Base-by-base conservation (phyloP, 1,284 basidiomycete genomes). In the Rhodotorula sp. region DNA sequence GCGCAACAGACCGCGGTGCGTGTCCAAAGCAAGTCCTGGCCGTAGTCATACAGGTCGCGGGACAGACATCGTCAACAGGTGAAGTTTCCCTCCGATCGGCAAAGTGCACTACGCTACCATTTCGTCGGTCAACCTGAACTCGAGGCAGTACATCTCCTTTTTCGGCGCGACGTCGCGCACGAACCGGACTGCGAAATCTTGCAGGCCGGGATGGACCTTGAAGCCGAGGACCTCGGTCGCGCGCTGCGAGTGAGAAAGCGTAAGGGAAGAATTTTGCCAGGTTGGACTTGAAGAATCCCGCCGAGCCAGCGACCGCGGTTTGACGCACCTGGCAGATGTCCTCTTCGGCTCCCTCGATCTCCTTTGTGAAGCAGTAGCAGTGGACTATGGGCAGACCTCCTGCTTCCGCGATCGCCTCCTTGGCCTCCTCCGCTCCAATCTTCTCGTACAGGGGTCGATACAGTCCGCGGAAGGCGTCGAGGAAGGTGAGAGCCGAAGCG, bases 81-180 rank as follows among this genome's bases (percentile, higher is more conserved):
- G 14, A 42, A 12, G 3, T 12, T 8, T 42, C 37, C 37, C 37
- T 42, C 37, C 2, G 14, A 42, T 42, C 14, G 37, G 37, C 37
- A 42, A 42, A 42, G 37, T 42, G 37, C 37, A 42, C 37, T 42
- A 42, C 37, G 37, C 37, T 42, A 54, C 53, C n/a, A 54, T 54
- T 26, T 54, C 53, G 26, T 54, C 53, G 12, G 53, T 54, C 53
- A 54, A 54, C 26, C 53, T n/a, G 53, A 99, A 99, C 78, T 89
- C 90, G 65, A 99, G 86, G 82, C 96, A 96, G 81, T 96, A 99
- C 96, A 99, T 99, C 78, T 95, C 91, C 83, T 99, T 99, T 82
- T 89, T 92, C 5, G 96, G 96, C 4, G 95, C 94, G 14, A 99
- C 95, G 20, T 90, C 89, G 61, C 96, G 87, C 46, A 99, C 95